These are phyloP conservation scores for Lignosus rhinocerotis DNA, from an alignment of 1,284 basidiomycete genomes.

Conservation along the genomic window DNA sequence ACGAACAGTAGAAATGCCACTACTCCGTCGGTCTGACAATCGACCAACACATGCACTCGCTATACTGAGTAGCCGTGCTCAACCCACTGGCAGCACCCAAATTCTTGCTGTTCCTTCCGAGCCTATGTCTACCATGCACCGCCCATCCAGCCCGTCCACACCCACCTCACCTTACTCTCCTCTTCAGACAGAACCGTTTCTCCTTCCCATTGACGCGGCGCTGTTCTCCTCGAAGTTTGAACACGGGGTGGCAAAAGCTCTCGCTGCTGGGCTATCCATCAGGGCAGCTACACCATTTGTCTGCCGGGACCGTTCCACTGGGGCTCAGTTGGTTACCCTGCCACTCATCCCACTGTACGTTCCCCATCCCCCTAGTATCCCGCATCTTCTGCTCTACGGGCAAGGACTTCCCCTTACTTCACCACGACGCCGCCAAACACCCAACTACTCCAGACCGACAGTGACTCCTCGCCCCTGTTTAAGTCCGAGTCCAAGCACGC, in stretches of 20 bases:
- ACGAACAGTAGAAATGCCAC: slow-evolving; percentile 6
- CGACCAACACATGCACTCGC: slow-evolving; percentile 26
- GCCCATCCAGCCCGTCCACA: slow-evolving; percentile 11
- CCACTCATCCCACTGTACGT: slow-evolving; percentile 31
- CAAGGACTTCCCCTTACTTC: slow-evolving; percentile 26
- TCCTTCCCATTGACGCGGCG: slow-evolving; percentile 31
- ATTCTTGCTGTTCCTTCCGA: slow-evolving; percentile 15
- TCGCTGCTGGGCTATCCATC: slow-evolving; percentile 11
- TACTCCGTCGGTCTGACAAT: slow-evolving; percentile 1
- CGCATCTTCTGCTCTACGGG: slow-evolving; percentile 34
- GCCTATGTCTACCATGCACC: slow-evolving; percentile 21
- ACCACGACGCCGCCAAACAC: neutral
- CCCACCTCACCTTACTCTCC: slow-evolving; percentile 12
- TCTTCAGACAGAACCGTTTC: slow-evolving; percentile 5
- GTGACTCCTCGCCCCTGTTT: slow-evolving; percentile 28
- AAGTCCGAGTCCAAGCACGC: slow-evolving; percentile 23
- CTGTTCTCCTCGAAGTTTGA: slow-evolving; percentile 28
- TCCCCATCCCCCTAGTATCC: slow-evolving; percentile 33
- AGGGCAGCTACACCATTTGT: slow-evolving; percentile 9
- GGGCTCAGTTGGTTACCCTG: slow-evolving; percentile 26
- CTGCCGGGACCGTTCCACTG: slow-evolving; percentile 13
- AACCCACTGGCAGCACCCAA: neutral
- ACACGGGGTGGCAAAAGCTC: slow-evolving; percentile 19
- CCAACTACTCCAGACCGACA: neutral
- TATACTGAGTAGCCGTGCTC: slow-evolving; percentile 23